phyloP scores from a whole-genome alignment of 1,139 yeast species.

The Blastobotrys petasosporus region DNA sequence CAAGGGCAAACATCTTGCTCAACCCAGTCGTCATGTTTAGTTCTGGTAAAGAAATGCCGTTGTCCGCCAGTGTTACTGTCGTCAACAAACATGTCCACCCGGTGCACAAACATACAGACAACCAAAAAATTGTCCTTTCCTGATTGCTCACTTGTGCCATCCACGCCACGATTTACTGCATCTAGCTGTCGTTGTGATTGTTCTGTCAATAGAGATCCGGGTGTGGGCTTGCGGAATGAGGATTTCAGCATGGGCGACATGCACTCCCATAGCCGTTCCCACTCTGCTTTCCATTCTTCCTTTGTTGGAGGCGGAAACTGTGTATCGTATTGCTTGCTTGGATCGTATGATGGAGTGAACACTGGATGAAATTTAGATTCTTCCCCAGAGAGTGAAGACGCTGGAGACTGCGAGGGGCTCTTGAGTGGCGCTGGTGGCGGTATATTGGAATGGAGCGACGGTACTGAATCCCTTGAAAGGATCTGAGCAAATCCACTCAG shows the following conservation, averaged over 20 bases:
- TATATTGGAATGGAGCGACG: slow-evolving; percentile 9
- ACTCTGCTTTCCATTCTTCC: slow-evolving; percentile 63
- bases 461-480: slow-evolving; percentile 10
- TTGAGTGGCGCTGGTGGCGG: slow-evolving; percentile 11
- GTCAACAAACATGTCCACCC: slow-evolving; percentile 65
- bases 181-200: slow-evolving; percentile 56
- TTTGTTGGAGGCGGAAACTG: slow-evolving; percentile 44
- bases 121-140: slow-evolving; percentile 69
- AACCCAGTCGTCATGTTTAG: slow-evolving; percentile 53
- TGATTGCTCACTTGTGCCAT: slow-evolving; percentile 64
- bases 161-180: slow-evolving; percentile 74
- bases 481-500: slow-evolving; percentile 54
- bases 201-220: slow-evolving; percentile 54
- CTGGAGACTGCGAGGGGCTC: slow-evolving; percentile 10
- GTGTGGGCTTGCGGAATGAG: slow-evolving; percentile 66
- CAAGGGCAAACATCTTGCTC: slow-evolving; percentile 76
- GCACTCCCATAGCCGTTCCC: slow-evolving; percentile 55
- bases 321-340: slow-evolving; percentile 9
- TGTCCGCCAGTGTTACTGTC: slow-evolving; percentile 35
- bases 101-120: slow-evolving; percentile 61
- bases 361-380: slow-evolving; percentile 19
- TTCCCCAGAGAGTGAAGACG: slow-evolving; percentile 9
- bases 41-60: slow-evolving; percentile 36
- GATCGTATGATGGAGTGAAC: slow-evolving; percentile 21
- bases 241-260: slow-evolving; percentile 56